These are phyloP conservation scores for Psidium guajava DNA, from an alignment of 345 rosid species.

Conservation along the genomic window DNA sequence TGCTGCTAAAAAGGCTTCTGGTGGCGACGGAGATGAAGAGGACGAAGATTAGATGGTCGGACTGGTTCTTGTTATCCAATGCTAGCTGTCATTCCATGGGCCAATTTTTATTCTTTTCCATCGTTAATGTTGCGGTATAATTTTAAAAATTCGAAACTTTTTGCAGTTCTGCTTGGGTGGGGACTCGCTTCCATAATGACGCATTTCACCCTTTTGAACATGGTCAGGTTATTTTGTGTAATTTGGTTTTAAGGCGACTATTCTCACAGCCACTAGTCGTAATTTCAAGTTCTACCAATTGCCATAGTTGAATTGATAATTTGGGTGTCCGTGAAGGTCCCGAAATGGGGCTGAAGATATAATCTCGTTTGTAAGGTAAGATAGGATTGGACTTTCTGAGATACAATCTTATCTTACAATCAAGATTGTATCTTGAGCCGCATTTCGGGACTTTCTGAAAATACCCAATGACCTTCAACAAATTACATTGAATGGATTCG, in stretches of 20 bases:
- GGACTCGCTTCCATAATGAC: neutral
- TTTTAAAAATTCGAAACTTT: neutral
- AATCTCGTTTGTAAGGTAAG: neutral
- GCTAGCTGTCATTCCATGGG: neutral
- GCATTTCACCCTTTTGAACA: neutral
- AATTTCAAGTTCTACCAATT: neutral
- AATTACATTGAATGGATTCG: neutral
- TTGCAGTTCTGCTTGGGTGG: neutral
- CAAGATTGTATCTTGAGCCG: too few species aligned
- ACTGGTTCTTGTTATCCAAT: neutral
- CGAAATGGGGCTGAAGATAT: neutral
- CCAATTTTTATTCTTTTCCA: neutral
- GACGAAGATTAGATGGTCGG: conserved; percentile 10
- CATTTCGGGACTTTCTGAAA: neutral
- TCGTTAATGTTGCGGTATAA: neutral
- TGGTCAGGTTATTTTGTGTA: neutral
- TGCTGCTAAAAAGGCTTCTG: conserved; percentile 29
- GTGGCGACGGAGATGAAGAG: conserved; percentile 39
- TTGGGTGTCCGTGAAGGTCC: neutral
- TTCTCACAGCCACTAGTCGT: neutral
- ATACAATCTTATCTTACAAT: too few species aligned
- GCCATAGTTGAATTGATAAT: neutral
- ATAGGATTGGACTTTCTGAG: neutral
- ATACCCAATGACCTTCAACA: neutral
- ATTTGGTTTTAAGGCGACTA: neutral